Percentiles rank a stretch among this genome's conserved stretches.
These are phyloP conservation scores for Biscogniauxia marginata DNA, from an alignment of 2,329 filamentous ascomycete species.

Conservation along the genomic window DNA sequence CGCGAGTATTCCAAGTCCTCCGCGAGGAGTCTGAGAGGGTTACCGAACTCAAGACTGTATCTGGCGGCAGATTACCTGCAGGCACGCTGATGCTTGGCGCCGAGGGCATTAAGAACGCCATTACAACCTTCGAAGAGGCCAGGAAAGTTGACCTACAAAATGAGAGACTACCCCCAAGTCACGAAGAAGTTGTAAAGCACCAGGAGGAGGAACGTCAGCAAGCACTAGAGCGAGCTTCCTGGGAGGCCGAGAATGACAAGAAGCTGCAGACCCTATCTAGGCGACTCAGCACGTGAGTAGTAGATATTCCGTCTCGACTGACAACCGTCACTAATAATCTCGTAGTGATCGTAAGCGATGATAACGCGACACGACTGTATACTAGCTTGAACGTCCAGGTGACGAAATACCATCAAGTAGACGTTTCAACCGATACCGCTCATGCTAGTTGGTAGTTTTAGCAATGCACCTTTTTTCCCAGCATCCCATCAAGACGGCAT, in stretches of 20 bases:
- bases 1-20: slow-evolving; percentile 96
- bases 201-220: slow-evolving; percentile 77
- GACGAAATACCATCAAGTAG: slow-evolving; percentile 16
- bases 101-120: slow-evolving; percentile 98
- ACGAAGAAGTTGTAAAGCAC: slow-evolving; percentile 85
- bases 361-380: slow-evolving; percentile 16
- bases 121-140: slow-evolving; percentile 94
- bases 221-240: slow-evolving; percentile 80
- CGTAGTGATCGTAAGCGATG: slow-evolving; percentile 35
- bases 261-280: slow-evolving; percentile 83
- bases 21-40: slow-evolving; percentile 96
- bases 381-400: slow-evolving; percentile 17
- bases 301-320: neutral
- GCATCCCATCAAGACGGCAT: slow-evolving; percentile 12
- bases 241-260: slow-evolving; percentile 84
- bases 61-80: slow-evolving; percentile 86
- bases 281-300: slow-evolving; percentile 93
- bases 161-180: slow-evolving; percentile 85
- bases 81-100: slow-evolving; percentile 97
- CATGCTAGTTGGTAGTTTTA: slow-evolving; percentile 14
- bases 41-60: slow-evolving; percentile 95
- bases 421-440: slow-evolving; percentile 17
- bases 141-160: slow-evolving; percentile 97
- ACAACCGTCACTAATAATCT: slow-evolving; percentile 8
- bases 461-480: slow-evolving; percentile 11